Evolutionary conservation across 192 early-diverging fungal genomes (phyloP), one percentile per base, ranked within the genome.

Genomic region (Mortierella alpina): DNA sequence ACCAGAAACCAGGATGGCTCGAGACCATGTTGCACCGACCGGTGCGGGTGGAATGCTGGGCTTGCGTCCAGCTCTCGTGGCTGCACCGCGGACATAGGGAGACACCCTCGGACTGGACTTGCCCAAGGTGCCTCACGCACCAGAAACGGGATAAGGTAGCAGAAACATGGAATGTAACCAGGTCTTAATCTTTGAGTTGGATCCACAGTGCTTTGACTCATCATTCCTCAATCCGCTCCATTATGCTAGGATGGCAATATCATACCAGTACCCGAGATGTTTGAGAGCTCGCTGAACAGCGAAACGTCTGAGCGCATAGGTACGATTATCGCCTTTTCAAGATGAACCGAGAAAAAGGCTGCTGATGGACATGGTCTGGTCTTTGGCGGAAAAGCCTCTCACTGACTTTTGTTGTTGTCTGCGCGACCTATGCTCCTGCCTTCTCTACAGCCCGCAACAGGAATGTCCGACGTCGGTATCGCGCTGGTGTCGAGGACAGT

Each of bases 261-360:
- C 14, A n/a, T 66, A 40, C 70, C 77, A 17, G 64, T 80, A 9
- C 77, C 77, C 2, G 77, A 80, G 53, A 80, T 80, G 77, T 80
- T 52, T 50, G 77, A 80, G 15, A 54, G 59, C 12, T 40, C 69
- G 4, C n/a, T 80, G 55, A 80, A 80, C 44, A 54, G 62, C 39
- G 77, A 80, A 22, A 61, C 55, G 6, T 44, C 66, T 13, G 60
- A 68, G 5, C 58, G 48, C 6, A 63, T 80, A 40, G 45, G 77
- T 80, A 72, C 53, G 65, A 23, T 1, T 31, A 50, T 6, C 46
- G 0, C n/a, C 39, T 14, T 56, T 10, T 22, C 54, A 56, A 56
- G 31, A 31, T 31, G 31, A 31, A 31, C 31, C 31, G 31, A 31
- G n/a, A 31, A 31, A 31, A 31, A 31, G 31, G 31, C 31, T 31